phyloP scores from a whole-genome alignment of 768 basidiomycete species.

The Tricholoma matsutake region DNA sequence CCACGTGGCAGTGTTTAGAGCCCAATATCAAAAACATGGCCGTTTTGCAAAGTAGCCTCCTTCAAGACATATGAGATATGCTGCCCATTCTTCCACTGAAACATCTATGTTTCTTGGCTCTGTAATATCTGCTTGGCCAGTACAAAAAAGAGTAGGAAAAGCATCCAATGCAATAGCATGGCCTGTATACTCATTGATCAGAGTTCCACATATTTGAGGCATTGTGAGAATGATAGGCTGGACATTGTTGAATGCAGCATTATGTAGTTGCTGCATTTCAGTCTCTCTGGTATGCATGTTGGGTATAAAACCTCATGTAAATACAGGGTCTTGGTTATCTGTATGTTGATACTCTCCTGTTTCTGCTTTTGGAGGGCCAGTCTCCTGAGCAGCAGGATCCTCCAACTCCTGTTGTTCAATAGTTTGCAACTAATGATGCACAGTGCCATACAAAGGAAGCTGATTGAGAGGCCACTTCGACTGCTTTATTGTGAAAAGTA shows the following conservation, averaged over 20 bases:
- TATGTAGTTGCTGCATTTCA: conserved; percentile 12
- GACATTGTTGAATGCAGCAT: conserved; percentile 11
- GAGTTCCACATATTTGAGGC: conserved; percentile 5
- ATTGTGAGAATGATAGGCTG: conserved; percentile 10
- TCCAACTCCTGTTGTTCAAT: too few relatives aligned
- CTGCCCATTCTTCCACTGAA: conserved; percentile 9
- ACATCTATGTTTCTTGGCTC: conserved; percentile 2
- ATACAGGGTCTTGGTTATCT: too few relatives aligned
- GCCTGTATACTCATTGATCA: conserved; percentile 11
- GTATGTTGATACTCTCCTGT: not conserved
- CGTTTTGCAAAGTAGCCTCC: conserved; percentile 3
- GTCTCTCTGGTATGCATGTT: not conserved
- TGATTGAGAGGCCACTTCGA: too few relatives aligned
- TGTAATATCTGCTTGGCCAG: conserved; percentile 3
- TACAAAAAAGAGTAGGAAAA: too few relatives aligned
- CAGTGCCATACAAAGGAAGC: too few relatives aligned
- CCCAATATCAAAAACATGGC: conserved; percentile 8
- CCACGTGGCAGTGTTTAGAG: conserved; percentile 6
- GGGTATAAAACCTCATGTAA: too few relatives aligned
- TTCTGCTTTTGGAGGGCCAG: conserved; percentile 10
- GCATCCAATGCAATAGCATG: conserved; percentile 14
- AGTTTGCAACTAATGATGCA: too few relatives aligned
- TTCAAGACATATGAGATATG: conserved; percentile 1
- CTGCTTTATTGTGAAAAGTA: too few relatives aligned
- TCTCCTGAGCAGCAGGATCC: not conserved